A percentile compares a stretch with the other conserved stretches of the same genome.
Conservation (phyloP, 768 basidiomycete species). For the Calocybe gangraenosa region DNA sequence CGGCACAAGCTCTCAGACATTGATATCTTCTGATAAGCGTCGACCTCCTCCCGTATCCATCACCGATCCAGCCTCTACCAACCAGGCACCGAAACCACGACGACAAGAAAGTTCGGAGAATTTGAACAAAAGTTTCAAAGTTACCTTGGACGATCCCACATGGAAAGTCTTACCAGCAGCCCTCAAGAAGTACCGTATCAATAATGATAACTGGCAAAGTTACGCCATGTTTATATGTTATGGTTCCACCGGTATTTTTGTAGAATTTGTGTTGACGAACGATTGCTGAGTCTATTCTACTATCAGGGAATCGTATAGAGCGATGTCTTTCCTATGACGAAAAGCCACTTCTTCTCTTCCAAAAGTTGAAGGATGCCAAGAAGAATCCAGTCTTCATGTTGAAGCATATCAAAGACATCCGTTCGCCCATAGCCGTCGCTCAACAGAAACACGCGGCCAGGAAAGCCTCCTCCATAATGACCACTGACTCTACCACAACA, state of each 20-base stretch:
- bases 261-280: too few species aligned
- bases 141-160: conserved; percentile 95
- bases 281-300: neutral
- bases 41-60: conserved; percentile 26
- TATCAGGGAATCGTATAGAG: conserved; percentile 71
- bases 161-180: conserved; percentile 99
- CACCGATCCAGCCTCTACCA: conserved; percentile 27
- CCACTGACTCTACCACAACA: conserved; percentile 36
- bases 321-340: conserved; percentile 97
- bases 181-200: conserved; percentile 97
- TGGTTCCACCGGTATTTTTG: conserved; percentile 72
- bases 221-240: conserved; percentile 99
- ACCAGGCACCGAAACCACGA: conserved; percentile 37
- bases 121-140: conserved; percentile 87
- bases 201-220: conserved; percentile 97
- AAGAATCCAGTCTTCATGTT: conserved; percentile 99
- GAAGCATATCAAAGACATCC: conserved; percentile 94
- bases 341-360: conserved; percentile 94
- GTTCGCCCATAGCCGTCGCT: conserved; percentile 94
- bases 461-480: conserved; percentile 61
- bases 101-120: conserved; percentile 71
- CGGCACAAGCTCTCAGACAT: conserved; percentile 12
- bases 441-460: conserved; percentile 93
- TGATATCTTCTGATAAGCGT: conserved; percentile 25
- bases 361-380: conserved; percentile 93